These are phyloP conservation scores for Wolfiporia cocos DNA, from an alignment of 1,284 basidiomycete species.

Conservation along the genomic window DNA sequence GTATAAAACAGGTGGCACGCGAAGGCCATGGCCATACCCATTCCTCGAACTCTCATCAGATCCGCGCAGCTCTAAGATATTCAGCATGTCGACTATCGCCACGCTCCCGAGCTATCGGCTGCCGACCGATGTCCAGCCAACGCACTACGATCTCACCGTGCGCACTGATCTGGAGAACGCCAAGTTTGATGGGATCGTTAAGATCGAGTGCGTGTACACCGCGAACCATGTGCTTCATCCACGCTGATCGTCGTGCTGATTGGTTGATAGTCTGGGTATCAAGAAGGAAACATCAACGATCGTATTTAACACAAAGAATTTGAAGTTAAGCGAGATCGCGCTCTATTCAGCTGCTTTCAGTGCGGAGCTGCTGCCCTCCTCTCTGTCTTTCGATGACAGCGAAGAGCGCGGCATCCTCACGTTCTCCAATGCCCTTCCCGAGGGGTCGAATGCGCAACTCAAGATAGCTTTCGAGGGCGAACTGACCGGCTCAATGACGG, in stretches of 20 bases:
- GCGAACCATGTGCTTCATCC: not conserved
- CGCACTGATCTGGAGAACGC: constrained; percentile 77
- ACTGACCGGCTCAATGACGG: constrained; percentile 65
- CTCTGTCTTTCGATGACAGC: constrained; percentile 50
- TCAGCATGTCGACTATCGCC: not conserved
- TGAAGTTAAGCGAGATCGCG: constrained; percentile 65
- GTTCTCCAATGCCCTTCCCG: constrained; percentile 50
- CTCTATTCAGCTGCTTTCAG: constrained; percentile 57
- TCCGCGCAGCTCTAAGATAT: too few relatives aligned
- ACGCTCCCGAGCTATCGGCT: constrained; percentile 52
- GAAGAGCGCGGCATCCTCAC: constrained; percentile 60
- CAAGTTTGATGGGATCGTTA: constrained; percentile 77
- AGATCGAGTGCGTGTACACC: constrained; percentile 49
- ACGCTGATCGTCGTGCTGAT: not conserved
- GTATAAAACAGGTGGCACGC: too few relatives aligned
- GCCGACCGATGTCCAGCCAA: constrained; percentile 68
- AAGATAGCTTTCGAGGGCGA: constrained; percentile 59
- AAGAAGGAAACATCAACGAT: constrained; percentile 60
- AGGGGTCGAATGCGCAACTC: constrained; percentile 58
- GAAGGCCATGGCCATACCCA: too few relatives aligned
- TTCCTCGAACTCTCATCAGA: not conserved
- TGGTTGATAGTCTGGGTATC: constrained; percentile 56
- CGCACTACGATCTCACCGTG: constrained; percentile 82
- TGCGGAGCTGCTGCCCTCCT: constrained; percentile 38
- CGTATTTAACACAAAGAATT: constrained; percentile 67